A percentile compares a stretch with the other conserved stretches of the same genome.
Conservation (phyloP, 805 yeast genomes). For the Cyberlindnera petersonii region DNA sequence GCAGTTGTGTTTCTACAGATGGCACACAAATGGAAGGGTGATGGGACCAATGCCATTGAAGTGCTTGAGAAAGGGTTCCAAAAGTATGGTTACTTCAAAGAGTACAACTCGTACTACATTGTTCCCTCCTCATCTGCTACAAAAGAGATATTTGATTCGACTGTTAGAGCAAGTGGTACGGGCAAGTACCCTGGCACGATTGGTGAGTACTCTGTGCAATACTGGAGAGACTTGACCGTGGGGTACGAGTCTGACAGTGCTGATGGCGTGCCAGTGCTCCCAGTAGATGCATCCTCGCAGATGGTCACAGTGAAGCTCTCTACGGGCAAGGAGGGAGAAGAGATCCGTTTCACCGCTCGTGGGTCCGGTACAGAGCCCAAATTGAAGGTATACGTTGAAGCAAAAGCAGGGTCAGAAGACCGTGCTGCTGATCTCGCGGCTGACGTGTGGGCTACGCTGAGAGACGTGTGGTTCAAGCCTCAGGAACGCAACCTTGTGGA, state of each 20-base stretch:
- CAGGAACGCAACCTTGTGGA: constrained; percentile 37
- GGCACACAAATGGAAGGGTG: constrained; percentile 45
- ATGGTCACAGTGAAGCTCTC: constrained; percentile 73
- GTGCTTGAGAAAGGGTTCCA: constrained; percentile 55
- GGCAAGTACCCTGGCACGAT: constrained; percentile 41
- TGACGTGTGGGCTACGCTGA: constrained; percentile 62
- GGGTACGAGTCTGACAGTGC: constrained; percentile 74
- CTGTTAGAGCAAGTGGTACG: constrained; percentile 37
- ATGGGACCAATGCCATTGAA: constrained; percentile 39
- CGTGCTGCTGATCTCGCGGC: constrained; percentile 51
- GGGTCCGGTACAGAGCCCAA: constrained; percentile 98
- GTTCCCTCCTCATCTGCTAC: constrained; percentile 53
- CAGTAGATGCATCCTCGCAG: constrained; percentile 69
- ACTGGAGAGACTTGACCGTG: constrained; percentile 80
- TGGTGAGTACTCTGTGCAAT: constrained; percentile 53
- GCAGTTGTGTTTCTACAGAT: constrained; percentile 71
- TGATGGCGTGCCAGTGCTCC: constrained; percentile 58
- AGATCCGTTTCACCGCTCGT: constrained; percentile 74
- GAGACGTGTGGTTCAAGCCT: constrained; percentile 67
- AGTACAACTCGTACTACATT: constrained; percentile 81
- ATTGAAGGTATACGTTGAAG: constrained; percentile 87
- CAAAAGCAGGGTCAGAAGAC: constrained; percentile 44
- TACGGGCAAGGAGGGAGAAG: constrained; percentile 27
- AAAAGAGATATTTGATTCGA: constrained; percentile 46
- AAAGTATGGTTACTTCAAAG: constrained; percentile 77